These are phyloP conservation scores for Bipolaris victoriae DNA, from an alignment of 2,329 filamentous ascomycete species.

Conservation along the genomic window DNA sequence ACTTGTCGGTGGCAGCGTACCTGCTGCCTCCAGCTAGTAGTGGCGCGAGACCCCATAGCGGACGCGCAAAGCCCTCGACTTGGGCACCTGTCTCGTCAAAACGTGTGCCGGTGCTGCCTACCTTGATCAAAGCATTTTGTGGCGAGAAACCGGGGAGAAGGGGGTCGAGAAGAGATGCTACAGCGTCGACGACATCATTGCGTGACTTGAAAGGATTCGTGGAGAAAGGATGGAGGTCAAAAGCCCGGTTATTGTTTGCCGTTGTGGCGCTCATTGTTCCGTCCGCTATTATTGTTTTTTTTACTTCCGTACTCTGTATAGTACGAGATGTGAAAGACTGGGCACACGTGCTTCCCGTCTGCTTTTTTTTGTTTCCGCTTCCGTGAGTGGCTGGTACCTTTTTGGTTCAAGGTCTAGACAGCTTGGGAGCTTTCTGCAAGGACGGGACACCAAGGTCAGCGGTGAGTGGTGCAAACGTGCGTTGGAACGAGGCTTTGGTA, in stretches of 20 bases:
- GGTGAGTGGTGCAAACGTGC: neutral
- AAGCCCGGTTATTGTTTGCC: conserved; percentile 52
- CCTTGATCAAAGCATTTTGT: conserved; percentile 67
- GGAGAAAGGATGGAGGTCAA: conserved; percentile 51
- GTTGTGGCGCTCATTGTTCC: conserved; percentile 34
- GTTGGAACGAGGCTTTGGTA: neutral
- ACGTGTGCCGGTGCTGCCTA: conserved; percentile 73
- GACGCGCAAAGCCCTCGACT: conserved; percentile 76
- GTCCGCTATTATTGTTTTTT: conserved; percentile 10
- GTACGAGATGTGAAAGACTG: neutral
- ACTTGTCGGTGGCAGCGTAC: conserved; percentile 68
- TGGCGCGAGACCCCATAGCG: conserved; percentile 76
- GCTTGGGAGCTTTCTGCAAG: neutral
- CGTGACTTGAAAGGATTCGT: conserved; percentile 51
- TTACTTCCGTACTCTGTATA: neutral
- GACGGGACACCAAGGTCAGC: neutral
- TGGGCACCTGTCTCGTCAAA: conserved; percentile 81
- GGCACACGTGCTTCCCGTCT: neutral
- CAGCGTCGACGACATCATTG: conserved; percentile 52
- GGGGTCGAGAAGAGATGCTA: conserved; percentile 67
- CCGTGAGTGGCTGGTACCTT: neutral
- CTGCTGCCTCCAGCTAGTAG: conserved; percentile 71
- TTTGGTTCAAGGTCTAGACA: neutral
- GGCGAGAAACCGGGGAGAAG: conserved; percentile 75
- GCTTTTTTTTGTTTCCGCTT: neutral